Evolutionary conservation across 352 stramenopile genomes (phyloP), one percentile per base, ranked within the genome.

Genomic region (Pythium plurisporium): DNA sequence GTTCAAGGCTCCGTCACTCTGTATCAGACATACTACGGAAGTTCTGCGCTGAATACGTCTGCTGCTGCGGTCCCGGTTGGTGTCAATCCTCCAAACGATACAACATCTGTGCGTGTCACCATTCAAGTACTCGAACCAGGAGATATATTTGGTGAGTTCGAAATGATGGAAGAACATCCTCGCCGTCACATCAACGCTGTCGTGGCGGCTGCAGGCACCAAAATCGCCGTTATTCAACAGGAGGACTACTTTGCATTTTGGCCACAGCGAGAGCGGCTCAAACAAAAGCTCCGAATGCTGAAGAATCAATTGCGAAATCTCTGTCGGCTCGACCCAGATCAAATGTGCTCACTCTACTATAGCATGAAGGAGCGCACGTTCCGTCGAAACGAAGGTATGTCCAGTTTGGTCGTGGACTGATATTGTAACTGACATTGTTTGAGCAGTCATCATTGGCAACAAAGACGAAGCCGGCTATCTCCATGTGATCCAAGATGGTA

Each of bases 101-200:
- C n/a, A n/a, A 40, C 41, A 7, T 20, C 49, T n/a, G 43, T 65
- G 3, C 69, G 64, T 45, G 44, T 82, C 6, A 55, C 30, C 2
- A 58, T 85, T 25, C 68, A 70, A 15, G 56, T 64, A 0, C 37
- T 80, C 25, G 47, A 58, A 34, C 25, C 46, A 11, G 74, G 72
- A 1, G 65, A 69, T n/a, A 59, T 73, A 3, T 82, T 79, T 57
- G 74, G 74, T 4, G 74, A 85, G 42, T 78, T 77, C 17, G 74
- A 85, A 41, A 44, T 75, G 5, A 29, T 81, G 12, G 37, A 67
- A 14, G 52, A 60, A 4, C 43, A 60, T 14, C 45, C 23, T 5
- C 72, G 55, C 26, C 70, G 70, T 0, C 41, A 73, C 17, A 69
- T 76, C 14, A 61, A 66, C 37, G 72, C 74, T 8, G 26, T 67